These are phyloP conservation scores for Pythium sukuiense DNA, from an alignment of 352 stramenopile genomes.

Conservation along the genomic window DNA sequence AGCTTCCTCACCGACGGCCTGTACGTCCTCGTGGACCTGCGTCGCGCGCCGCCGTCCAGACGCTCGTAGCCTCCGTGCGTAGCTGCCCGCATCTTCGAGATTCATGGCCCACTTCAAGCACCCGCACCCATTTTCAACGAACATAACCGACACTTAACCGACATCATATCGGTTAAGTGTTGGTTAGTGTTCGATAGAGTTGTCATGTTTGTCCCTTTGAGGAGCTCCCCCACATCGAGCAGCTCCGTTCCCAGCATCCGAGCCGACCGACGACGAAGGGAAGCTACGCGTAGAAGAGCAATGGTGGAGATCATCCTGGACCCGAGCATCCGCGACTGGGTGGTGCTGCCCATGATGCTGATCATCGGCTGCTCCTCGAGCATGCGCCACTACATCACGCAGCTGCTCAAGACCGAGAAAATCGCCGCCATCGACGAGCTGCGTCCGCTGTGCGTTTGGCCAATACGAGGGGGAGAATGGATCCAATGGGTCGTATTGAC, in stretches of 20 bases:
- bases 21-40: not conserved
- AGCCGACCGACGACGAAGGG: not conserved
- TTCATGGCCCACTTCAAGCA: slow-evolving; percentile 3
- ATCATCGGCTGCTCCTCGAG: slow-evolving; percentile 91
- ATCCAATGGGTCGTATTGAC: no score
- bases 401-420: slow-evolving; percentile 84
- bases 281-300: not conserved
- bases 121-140: not conserved
- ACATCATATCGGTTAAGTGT: no score
- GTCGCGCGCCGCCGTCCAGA: not conserved
- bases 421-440: slow-evolving; percentile 75
- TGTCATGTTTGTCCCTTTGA: slow-evolving; percentile 1
- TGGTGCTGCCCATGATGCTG: slow-evolving; percentile 97
- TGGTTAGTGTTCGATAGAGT: slow-evolving; percentile 5
- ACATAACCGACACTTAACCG: no score
- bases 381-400: slow-evolving; percentile 84
- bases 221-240: not conserved
- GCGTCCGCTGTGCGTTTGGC: slow-evolving; percentile 57
- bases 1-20: not conserved
- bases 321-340: slow-evolving; percentile 94
- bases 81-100: not conserved
- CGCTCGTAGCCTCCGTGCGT: not conserved
- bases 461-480: no score
- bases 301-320: slow-evolving; percentile 93
- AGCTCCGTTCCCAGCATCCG: slow-evolving; percentile 1